Percentiles rank a stretch among this genome's conserved stretches.
phyloP scores from a whole-genome alignment of 2,329 filamentous ascomycete species.

The Ophiostoma novo-ulmi region DNA sequence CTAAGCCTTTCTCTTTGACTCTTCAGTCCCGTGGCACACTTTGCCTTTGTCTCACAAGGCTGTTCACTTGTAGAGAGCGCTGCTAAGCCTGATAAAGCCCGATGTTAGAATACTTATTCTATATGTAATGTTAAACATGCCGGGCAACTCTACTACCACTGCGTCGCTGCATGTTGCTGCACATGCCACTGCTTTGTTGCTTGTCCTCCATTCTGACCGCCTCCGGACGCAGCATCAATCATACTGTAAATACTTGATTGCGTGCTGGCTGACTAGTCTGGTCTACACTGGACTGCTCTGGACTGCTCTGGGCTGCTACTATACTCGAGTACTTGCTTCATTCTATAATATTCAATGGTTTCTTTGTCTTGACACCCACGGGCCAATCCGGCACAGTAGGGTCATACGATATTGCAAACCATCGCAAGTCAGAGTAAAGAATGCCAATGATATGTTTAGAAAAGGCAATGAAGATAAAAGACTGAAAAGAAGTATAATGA shows the following conservation, averaged over 20 bases:
- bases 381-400: no score
- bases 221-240: not conserved
- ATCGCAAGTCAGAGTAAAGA: no score
- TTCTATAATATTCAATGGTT: no score
- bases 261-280: not conserved
- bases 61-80: not conserved
- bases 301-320: no score
- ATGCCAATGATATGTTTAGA: not conserved
- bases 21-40: not conserved
- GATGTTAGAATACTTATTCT: not conserved
- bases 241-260: not conserved
- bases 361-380: no score
- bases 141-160: not conserved
- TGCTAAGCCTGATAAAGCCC: not conserved
- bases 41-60: not conserved
- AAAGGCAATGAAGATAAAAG: not conserved
- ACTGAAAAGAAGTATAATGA: not conserved
- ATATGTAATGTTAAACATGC: not conserved
- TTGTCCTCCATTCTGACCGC: not conserved
- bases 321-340: no score
- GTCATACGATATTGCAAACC: no score
- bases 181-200: no score
- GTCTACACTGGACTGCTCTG: not conserved
- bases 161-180: not conserved
- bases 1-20: not conserved